Evolutionary conservation across 352 stramenopile species (phyloP).

Genomic region (Phytophthora pini): DNA sequence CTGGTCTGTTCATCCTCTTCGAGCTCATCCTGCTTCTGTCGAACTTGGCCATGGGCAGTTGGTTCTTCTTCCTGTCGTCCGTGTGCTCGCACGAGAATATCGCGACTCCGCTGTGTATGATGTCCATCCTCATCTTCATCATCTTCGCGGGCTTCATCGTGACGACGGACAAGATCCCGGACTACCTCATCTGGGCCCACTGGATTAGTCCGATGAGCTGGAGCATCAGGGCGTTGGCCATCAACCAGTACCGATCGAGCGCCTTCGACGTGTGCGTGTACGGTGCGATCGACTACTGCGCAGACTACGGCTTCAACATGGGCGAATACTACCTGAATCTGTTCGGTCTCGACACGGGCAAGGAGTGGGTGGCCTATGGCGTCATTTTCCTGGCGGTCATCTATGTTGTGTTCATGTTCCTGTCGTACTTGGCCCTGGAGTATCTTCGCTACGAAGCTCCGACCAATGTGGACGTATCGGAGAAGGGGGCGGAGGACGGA

Average conservation of each 20-base stretch:
- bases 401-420: slow-evolving; percentile 32
- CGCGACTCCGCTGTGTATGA: slow-evolving; percentile 44
- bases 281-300: slow-evolving; percentile 30
- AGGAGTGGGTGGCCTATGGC: slow-evolving; percentile 22
- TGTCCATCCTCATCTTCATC: slow-evolving; percentile 51
- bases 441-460: slow-evolving; percentile 25
- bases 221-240: slow-evolving; percentile 34
- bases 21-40: slow-evolving; percentile 46
- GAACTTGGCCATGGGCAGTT: slow-evolving; percentile 23
- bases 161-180: slow-evolving; percentile 49
- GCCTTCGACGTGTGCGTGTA: slow-evolving; percentile 37
- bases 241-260: slow-evolving; percentile 40
- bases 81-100: slow-evolving; percentile 32
- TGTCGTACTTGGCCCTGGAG: slow-evolving; percentile 23
- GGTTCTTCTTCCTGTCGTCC: slow-evolving; percentile 30
- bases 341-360: slow-evolving; percentile 23
- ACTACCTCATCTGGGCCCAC: slow-evolving; percentile 57
- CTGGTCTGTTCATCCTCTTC: slow-evolving; percentile 48
- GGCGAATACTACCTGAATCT: slow-evolving; percentile 40
- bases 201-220: slow-evolving; percentile 66
- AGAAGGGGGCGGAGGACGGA: background rate
- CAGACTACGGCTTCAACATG: slow-evolving; percentile 37
- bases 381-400: slow-evolving; percentile 16
- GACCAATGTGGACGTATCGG: slow-evolving; percentile 23
- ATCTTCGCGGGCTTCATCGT: slow-evolving; percentile 60